A percentile compares a stretch with the other conserved stretches of the same genome.
These are phyloP conservation scores for Magnaporthiopsis poae DNA, from an alignment of 2,329 filamentous ascomycete genomes.

Conservation along the genomic window DNA sequence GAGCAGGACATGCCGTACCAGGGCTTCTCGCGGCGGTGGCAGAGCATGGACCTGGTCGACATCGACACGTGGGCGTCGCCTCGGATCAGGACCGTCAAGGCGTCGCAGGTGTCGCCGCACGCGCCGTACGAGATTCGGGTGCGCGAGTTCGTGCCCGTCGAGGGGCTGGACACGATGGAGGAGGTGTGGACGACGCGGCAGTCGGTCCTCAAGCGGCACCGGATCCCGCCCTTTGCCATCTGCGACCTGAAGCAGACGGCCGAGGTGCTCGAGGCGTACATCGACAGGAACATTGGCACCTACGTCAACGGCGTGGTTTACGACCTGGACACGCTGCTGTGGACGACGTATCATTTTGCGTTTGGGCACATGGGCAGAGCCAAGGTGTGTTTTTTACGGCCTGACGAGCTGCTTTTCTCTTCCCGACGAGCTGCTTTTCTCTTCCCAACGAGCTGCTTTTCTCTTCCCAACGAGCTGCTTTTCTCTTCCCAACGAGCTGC, in stretches of 20 bases:
- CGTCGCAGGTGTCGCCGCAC: slow-evolving; percentile 15
- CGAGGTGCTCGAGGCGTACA: neutral
- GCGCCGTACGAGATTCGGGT: slow-evolving; percentile 16
- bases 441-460: too few relatives aligned
- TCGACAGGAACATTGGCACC: neutral
- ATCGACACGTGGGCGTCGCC: slow-evolving; percentile 17
- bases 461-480: too few relatives aligned
- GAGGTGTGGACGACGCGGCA: slow-evolving; percentile 10
- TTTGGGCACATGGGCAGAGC: neutral
- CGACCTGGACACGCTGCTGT: neutral
- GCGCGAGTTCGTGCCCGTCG: slow-evolving; percentile 16
- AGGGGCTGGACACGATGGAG: slow-evolving; percentile 16
- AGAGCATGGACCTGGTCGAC: slow-evolving; percentile 19
- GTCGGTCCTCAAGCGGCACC: slow-evolving; percentile 6
- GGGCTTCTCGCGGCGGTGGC: slow-evolving; percentile 16
- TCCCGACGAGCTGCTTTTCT: too few relatives aligned
- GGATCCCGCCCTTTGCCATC: neutral
- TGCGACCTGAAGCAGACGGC: neutral
- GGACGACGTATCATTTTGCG: neutral
- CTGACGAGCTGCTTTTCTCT: too few relatives aligned
- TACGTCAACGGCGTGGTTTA: neutral
- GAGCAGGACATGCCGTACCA: slow-evolving; percentile 15
- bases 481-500: too few relatives aligned
- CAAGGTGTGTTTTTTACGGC: neutral
- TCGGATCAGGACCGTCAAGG: slow-evolving; percentile 13